Percentiles rank a stretch among this genome's conserved stretches.
phyloP scores from a whole-genome alignment of 345 rosid species.

The Aegle marmelos region DNA sequence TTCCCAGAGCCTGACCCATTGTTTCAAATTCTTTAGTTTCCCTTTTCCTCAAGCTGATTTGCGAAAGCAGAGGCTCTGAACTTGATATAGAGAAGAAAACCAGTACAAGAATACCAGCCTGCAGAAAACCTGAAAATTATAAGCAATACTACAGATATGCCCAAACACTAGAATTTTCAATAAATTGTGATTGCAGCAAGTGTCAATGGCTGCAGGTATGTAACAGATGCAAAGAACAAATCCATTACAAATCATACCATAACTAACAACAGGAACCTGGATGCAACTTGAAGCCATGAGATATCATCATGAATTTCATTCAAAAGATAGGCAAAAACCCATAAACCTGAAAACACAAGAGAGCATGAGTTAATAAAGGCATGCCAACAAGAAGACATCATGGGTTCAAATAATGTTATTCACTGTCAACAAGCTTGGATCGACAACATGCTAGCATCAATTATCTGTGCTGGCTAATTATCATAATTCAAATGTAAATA shows the following conservation, averaged over 20 bases:
- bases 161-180: not conserved
- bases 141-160: conserved; percentile 26
- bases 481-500: not conserved
- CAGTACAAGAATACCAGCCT: conserved; percentile 71
- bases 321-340: conserved; percentile 64
- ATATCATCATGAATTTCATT: conserved; percentile 60
- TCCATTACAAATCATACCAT: conserved; percentile 41
- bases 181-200: not conserved
- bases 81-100: conserved; percentile 82
- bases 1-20: conserved; percentile 88
- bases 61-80: conserved; percentile 79
- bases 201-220: not conserved
- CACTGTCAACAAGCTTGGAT: not conserved
- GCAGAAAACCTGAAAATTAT: conserved; percentile 27
- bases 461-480: not conserved
- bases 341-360: conserved; percentile 43
- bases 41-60: conserved; percentile 76
- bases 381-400: conserved; percentile 2
- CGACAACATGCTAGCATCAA: not conserved
- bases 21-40: conserved; percentile 57
- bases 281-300: conserved; percentile 74
- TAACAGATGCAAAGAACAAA: conserved; percentile 4
- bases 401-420: not conserved
- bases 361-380: conserved; percentile 15
- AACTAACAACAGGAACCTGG: conserved; percentile 74